A percentile compares a stretch with the other conserved stretches of the same genome.
Evolutionary conservation across 2,329 filamentous ascomycete genomes (phyloP).

Genomic region (Neopestalotiopsis sp.): DNA sequence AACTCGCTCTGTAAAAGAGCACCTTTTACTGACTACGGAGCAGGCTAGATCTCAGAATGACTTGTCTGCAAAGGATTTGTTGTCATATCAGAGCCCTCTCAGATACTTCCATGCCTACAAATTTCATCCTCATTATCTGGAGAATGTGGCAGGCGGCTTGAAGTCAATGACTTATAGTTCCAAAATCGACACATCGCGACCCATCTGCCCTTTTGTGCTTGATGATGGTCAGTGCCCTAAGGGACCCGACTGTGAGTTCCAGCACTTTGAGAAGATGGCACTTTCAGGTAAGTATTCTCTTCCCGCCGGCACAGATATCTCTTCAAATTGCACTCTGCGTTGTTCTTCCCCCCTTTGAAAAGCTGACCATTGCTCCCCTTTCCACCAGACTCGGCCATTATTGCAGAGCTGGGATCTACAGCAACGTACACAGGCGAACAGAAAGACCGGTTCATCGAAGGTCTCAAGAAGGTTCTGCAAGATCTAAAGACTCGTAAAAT

Average conservation of each 20-base stretch:
- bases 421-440: constrained; percentile 68
- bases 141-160: constrained; percentile 75
- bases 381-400: constrained; percentile 71
- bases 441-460: constrained; percentile 65
- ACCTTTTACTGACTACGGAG: constrained; percentile 33
- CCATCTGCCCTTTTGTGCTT: constrained; percentile 79
- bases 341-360: constrained; percentile 47
- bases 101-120: constrained; percentile 85
- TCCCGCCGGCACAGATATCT: neutral
- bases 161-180: constrained; percentile 94
- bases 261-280: constrained; percentile 80
- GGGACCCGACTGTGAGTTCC: constrained; percentile 71
- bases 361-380: constrained; percentile 50
- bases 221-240: constrained; percentile 71
- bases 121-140: constrained; percentile 79
- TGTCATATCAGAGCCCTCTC: constrained; percentile 83
- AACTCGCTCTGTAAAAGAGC: constrained; percentile 32
- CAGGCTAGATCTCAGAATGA: constrained; percentile 30
- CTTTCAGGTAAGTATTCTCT: constrained; percentile 71
- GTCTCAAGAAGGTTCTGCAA: constrained; percentile 65
- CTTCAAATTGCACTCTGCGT: constrained; percentile 20
- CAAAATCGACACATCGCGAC: constrained; percentile 76
- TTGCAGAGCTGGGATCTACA: constrained; percentile 72
- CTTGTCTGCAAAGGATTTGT: constrained; percentile 38
- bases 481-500: constrained; percentile 64